Evolutionary conservation across 2,329 filamentous ascomycete species (phyloP), one percentile per base, ranked within the genome.

Genomic region (Scortechinia acanthostroma): DNA sequence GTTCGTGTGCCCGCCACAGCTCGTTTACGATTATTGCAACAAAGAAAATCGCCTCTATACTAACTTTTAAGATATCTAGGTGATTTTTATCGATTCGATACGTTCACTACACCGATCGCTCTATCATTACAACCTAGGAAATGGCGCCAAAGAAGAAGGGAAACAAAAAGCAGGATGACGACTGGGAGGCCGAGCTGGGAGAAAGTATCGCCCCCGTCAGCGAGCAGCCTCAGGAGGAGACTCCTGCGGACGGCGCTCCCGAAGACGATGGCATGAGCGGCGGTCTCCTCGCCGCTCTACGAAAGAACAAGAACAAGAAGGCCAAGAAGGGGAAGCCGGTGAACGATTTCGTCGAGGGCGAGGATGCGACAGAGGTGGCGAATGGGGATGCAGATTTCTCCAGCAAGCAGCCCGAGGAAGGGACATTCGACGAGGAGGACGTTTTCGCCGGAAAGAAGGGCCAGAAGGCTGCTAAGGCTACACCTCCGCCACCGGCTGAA

Each of bases 101-200:
- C n/a, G n/a, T n/a, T n/a, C n/a, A n/a, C n/a, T n/a, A n/a, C n/a
- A n/a, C n/a, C n/a, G n/a, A n/a, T n/a, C n/a, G n/a, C n/a, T n/a
- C n/a, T n/a, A n/a, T n/a, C n/a, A n/a, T n/a, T n/a, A n/a, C 25
- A 30, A 30, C 25, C 25, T 10, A 30, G 10, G n/a, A 30, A n/a
- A 40, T 40, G 35, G 35, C 35, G 20, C 35, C 35, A 15, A 40
- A 40, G 17, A 40, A 40, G 35, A 40, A 40, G 17, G 35, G 35
- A 10, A 40, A 40, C 35, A 40, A 40, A 17, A 10, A 19, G 17
- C 83, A 81, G 63, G 80, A 87, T 61, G 88, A 95, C 59, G 89
- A 96, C 74, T 96, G 91, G 91, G 93, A 97, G 66, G 83, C 87
- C 46, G 90, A 95, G 51, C 74, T 96, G 46, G 91, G 90, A 58